Evolutionary conservation across 2,329 filamentous ascomycete genomes (phyloP).

Genomic region (Penicillium fuscoglaucum): DNA sequence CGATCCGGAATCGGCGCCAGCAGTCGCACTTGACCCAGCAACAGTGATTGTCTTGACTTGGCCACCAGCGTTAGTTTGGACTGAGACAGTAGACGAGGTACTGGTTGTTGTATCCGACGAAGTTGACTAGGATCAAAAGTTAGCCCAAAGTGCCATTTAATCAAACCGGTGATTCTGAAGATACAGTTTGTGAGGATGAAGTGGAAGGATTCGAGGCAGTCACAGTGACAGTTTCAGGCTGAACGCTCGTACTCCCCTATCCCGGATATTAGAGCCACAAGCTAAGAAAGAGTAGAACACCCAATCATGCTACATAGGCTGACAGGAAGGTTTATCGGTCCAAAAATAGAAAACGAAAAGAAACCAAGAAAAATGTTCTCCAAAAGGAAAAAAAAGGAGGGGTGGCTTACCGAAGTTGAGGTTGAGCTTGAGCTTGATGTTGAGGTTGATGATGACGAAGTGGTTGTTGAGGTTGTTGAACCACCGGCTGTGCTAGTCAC

Average conservation of each 20-base stretch:
- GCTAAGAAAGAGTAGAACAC: slow-evolving; percentile 13
- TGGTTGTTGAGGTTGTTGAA: slow-evolving; percentile 14
- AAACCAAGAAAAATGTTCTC: slow-evolving; percentile 5
- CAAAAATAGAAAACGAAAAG: slow-evolving; percentile 1
- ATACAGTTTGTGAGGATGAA: slow-evolving; percentile 16
- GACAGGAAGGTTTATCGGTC: background rate
- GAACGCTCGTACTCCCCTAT: slow-evolving; percentile 22
- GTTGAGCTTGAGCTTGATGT: slow-evolving; percentile 12
- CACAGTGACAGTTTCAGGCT: slow-evolving; percentile 20
- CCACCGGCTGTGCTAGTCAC: slow-evolving; percentile 36
- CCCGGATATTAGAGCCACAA: slow-evolving; percentile 19
- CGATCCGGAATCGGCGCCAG: slow-evolving; percentile 19
- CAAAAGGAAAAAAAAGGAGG: background rate
- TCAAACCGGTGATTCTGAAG: background rate
- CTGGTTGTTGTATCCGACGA: slow-evolving; percentile 17
- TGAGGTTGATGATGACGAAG: slow-evolving; percentile 20
- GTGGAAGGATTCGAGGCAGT: background rate
- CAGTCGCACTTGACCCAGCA: slow-evolving; percentile 18
- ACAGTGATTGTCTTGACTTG: slow-evolving; percentile 34
- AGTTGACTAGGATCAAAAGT: slow-evolving; percentile 15
- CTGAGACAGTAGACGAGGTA: slow-evolving; percentile 14
- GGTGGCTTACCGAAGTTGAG: slow-evolving; percentile 30
- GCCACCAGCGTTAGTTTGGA: slow-evolving; percentile 29
- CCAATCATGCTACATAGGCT: background rate
- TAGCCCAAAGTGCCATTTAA: slow-evolving; percentile 3